Conservation (phyloP, 2,329 filamentous ascomycete genomes). For the Pyrenophora seminiperda region DNA sequence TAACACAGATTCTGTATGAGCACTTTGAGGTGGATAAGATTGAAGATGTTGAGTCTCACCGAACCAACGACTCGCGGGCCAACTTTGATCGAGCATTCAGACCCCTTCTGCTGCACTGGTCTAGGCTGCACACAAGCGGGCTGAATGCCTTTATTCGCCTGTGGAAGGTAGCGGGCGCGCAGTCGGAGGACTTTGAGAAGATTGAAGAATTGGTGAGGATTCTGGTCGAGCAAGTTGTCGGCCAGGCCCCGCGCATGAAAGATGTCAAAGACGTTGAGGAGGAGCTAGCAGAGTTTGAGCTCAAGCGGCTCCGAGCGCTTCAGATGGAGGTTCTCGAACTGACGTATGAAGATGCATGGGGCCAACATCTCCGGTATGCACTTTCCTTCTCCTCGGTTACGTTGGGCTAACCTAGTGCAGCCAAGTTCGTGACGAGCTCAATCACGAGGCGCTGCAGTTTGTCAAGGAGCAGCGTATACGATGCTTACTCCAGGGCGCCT, state of each 20-base stretch:
- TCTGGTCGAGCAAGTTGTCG: constrained; percentile 85
- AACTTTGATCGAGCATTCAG: constrained; percentile 86
- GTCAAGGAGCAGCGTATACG: constrained; percentile 95
- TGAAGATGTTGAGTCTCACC: constrained; percentile 77
- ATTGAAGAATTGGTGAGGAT: constrained; percentile 90
- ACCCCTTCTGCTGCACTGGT: constrained; percentile 91
- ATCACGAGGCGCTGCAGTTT: constrained; percentile 90
- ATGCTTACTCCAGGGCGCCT: constrained; percentile 84
- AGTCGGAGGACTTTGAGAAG: constrained; percentile 88
- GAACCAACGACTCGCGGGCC: constrained; percentile 75
- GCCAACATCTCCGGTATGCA: constrained; percentile 72
- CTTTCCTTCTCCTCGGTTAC: background rate
- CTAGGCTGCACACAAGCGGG: constrained; percentile 81
- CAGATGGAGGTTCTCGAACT: constrained; percentile 93
- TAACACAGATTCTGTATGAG: constrained; percentile 88
- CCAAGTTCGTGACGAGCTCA: constrained; percentile 88
- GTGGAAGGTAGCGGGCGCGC: constrained; percentile 89
- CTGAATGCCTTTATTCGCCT: constrained; percentile 86
- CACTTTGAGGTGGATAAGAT: constrained; percentile 92
- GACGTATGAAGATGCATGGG: constrained; percentile 94
- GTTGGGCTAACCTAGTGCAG: constrained; percentile 41
- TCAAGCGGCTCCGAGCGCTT: constrained; percentile 75
- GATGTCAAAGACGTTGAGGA: constrained; percentile 88
- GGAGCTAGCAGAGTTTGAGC: constrained; percentile 83
- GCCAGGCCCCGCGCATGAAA: constrained; percentile 78